Evolutionary conservation across 2,329 filamentous ascomycete species (phyloP).

Genomic region (Neonectria faginata): DNA sequence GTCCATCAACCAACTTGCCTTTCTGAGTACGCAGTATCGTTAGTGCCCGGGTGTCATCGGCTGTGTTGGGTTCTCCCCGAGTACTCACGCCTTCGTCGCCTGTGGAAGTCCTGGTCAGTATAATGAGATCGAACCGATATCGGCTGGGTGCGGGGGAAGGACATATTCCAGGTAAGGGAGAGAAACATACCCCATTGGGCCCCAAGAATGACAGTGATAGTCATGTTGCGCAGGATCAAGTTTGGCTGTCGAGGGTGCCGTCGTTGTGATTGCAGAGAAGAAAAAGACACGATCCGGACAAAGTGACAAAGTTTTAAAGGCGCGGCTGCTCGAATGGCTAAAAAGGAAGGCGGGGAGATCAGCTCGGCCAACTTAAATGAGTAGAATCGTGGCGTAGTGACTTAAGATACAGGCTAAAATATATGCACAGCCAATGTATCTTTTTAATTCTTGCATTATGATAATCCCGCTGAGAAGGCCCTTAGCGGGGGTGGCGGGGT

Average conservation of each 20-base stretch:
- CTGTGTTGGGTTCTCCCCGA: constrained; percentile 32
- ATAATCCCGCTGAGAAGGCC: no score
- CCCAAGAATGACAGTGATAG: constrained; percentile 51
- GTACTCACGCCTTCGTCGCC: constrained; percentile 51
- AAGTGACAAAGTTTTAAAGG: constrained; percentile 18
- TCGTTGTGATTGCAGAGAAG: constrained; percentile 29
- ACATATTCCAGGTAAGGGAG: constrained; percentile 32
- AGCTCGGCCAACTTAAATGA: no score
- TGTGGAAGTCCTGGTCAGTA: constrained; percentile 40
- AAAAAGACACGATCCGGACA: constrained; percentile 10
- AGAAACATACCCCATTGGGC: constrained; percentile 54
- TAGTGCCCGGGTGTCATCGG: constrained; percentile 26
- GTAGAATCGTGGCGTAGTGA: no score
- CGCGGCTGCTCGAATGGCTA: constrained; percentile 20
- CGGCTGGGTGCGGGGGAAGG: constrained; percentile 29
- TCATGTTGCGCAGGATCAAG: constrained; percentile 35
- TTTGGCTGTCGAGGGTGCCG: constrained; percentile 19
- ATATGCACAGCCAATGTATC: no score
- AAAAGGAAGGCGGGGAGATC: no score
- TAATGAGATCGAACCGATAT: constrained; percentile 40
- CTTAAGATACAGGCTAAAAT: no score
- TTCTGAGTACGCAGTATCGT: constrained; percentile 45
- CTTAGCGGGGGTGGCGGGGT: constrained; percentile 7
- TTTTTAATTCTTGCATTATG: no score
- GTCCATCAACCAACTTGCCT: constrained; percentile 54